Evolutionary conservation across 164 flowering plant species (phyloP), one percentile per base, ranked within the genome.

Genomic region (Berberis thunbergii): DNA sequence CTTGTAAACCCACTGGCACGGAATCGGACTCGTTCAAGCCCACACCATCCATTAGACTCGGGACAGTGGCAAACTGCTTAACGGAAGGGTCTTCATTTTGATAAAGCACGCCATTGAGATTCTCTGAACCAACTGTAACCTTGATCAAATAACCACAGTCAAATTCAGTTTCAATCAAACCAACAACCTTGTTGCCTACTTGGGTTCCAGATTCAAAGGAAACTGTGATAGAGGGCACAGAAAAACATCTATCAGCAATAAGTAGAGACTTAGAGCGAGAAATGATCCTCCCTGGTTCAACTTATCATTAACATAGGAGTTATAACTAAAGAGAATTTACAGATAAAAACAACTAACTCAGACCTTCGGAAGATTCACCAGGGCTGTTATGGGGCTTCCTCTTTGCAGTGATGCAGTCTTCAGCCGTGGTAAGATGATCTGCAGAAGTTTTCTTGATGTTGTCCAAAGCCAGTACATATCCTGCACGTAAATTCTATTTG

Each of bases 141-240:
- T 64, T 59, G 12, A 73, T 57, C 62, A 69, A 42, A 63, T 74
- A 74, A 40, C 60, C 68, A 49, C 62, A 49, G n/a, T 67, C 62
- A 49, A 70, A 63, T 63, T 66, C 65, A 5, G 64, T 66, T 53
- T 66, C 49, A 6, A 67, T 66, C 55, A 38, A 11, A 42, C 68
- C 66, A 3, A 12, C 42, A 8, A 66, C 42, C 2, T 49, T 64
- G 4, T 67, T 60, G 6, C 70, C 70, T 26, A 70, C 48, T 38
- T 59, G 68, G 41, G 40, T 5, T 42, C 68, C 62, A 55, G 56
- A 61, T 54, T 68, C 59, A 43, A 7, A 2, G 1, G 60, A 57
- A 41, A 1, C 60, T 41, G 60, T 2, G 41, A 45, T 10, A 57
- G 41, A n/a, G 41, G 7, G 3, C 7, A 38, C 26, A 56, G 41